Base-by-base conservation (phyloP, 768 basidiomycete species). In the Hericium rajendrae region DNA sequence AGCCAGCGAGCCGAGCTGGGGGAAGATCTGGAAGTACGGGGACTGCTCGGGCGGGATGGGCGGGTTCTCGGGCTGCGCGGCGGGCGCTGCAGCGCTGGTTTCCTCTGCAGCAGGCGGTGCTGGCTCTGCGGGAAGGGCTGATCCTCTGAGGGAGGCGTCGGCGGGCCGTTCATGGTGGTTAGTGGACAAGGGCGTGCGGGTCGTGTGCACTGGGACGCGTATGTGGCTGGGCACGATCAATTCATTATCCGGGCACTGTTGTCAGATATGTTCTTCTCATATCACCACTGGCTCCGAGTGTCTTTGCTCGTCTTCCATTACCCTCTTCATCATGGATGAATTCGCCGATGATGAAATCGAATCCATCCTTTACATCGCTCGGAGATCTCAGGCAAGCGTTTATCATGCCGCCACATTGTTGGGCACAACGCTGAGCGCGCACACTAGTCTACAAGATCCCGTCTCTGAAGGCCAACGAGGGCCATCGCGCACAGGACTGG, bases 401-500 rank as follows among this genome's bases (percentile, higher is more conserved):
- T 50, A 54, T 54, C 55, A 18, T 43, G 37, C 48, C 52, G 54
- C 58, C 51, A 48, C 48, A 54, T 38, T 54, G 41, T 32, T 51
- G 51, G n/a, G n/a, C 32, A 43, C 58, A 67, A 57, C 63, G 67
- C 60, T 32, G 32, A 32, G 32, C 32, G 32, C 48, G 18, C 3
- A n/a, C n/a, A 46, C 12, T 40, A 94, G 94, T 95, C 39, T 95
- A 86, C 77, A 91, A 86, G 74, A 91, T 97, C 50, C 94, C 94
- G 2, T 84, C 93, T 50, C 74, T 94, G 65, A 91, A 82, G 66
- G 79, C 78, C 40, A 88, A 92, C 65, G 89, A 93, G 67, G 94
- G 94, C 9, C 88, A 95, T 72, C 86, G 91, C 54, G 94, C 94
- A 11, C 86, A 85, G 55, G 90, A 93, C 62, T 97, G 94, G 94